Evolutionary conservation across 2,329 filamentous ascomycete genomes (phyloP), one percentile per base, ranked within the genome.

Genomic region (Stachybotrys echinatus): DNA sequence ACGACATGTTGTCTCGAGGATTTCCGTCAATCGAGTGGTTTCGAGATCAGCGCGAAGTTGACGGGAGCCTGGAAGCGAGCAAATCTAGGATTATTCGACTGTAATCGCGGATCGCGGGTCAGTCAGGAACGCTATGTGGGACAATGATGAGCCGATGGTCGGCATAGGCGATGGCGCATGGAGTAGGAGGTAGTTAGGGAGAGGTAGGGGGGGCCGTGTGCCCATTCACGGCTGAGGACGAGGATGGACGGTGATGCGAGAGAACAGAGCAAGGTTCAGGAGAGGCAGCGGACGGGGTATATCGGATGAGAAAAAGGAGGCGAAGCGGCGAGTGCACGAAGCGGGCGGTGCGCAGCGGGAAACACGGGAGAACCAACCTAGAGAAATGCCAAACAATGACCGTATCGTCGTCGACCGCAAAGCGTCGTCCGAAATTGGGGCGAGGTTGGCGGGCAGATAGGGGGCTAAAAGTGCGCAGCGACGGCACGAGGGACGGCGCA

Each of bases 1-100:
- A 74, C 59, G 71, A 73, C 71, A 73, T 73, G 60, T 51, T 63
- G 55, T 12, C 23, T n/a, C 17, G 38, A 14, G 38, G 18, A 8
- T 8, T 40, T 40, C 8, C 19, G 17, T 20, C 12, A 3, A n/a
- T 40, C 38, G 27, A 34, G 27, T n/a, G n/a, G n/a, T n/a, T n/a
- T n/a, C n/a, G n/a, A n/a, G n/a, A n/a, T n/a, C n/a, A n/a, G n/a
- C n/a, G n/a, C n/a, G n/a, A n/a, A n/a, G n/a, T n/a, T n/a, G n/a
- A n/a, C n/a, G n/a, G n/a, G n/a, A n/a, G n/a, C n/a, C n/a, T n/a
- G n/a, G n/a, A n/a, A n/a, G n/a, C n/a, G n/a, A n/a, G n/a, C n/a
- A n/a, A n/a, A n/a, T n/a, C n/a, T n/a, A n/a, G n/a, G n/a, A n/a
- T n/a, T n/a, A n/a, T n/a, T n/a, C n/a, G n/a, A n/a, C n/a, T n/a